Evolutionary conservation across 331 rosid species (phyloP), one percentile per base, ranked within the genome.

Genomic region (Dryas integrifolia): DNA sequence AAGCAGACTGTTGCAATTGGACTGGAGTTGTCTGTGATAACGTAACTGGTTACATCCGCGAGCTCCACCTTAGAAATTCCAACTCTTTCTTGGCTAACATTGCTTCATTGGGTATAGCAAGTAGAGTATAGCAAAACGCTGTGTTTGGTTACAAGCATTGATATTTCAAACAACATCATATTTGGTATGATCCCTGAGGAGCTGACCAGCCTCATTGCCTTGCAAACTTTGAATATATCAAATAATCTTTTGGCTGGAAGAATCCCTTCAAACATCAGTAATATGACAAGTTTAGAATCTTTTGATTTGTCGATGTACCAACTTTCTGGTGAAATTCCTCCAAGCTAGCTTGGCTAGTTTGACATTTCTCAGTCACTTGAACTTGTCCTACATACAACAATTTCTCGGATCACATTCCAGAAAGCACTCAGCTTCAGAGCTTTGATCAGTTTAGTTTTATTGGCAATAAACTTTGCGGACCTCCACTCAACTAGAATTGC

Each of bases 161-260:
- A 85, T n/a, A 48, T 85, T 4, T 88, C 82, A 0, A 5, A 9
- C 3, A 84, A 82, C 44, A 68, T 66, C 5, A 62, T 88, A 4
- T 59, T 14, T 0, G 82, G 87, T 8, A 12, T 5, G 5, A 80
- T 86, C 8, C 87, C 85, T 0, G 44, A 15, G 6, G 79, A 84
- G 69, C 18, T 84, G 18, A 70, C 79, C 18, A 5, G 4, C 0
- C 60, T 84, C 2, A 0, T n/a, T 0, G 72, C 16, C 9, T 13
- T 88, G 45, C 44, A 0, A 0, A 69, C 18, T 3, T 58, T 87
- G 62, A 83, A 85, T 24, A 72, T 88, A 50, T 85, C 84, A 0
- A 26, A 44, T 1, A 88, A 88, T 68, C 60, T 38, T 61, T 63
- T 85, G 14, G 30, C 2, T 0, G 82, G 86, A 4, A 43, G 18